Percentiles rank a stretch among this genome's conserved stretches.
phyloP scores from a whole-genome alignment of 345 rosid genomes.

The Psidium guajava region DNA sequence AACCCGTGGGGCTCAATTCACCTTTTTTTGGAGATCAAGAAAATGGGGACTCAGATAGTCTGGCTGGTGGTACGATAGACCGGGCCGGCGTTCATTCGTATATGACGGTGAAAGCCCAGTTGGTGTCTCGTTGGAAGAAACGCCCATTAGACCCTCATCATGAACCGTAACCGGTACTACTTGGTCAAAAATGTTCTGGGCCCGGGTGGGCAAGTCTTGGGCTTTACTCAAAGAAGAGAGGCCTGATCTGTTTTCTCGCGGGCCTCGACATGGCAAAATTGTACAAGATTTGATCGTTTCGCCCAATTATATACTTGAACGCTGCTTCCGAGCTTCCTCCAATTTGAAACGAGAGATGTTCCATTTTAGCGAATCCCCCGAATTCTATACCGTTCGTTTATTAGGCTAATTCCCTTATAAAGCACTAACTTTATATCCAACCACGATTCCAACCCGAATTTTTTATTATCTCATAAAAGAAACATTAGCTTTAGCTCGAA shows the following conservation, averaged over 20 bases:
- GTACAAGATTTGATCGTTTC: background rate
- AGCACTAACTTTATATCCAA: no score
- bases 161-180: background rate
- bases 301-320: background rate
- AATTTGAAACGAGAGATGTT: background rate
- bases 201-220: background rate
- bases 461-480: no score
- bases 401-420: no score
- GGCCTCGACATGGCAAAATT: background rate
- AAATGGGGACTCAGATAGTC: background rate
- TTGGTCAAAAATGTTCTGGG: background rate
- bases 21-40: background rate
- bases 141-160: background rate
- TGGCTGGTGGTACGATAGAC: background rate
- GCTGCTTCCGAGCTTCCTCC: background rate
- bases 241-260: background rate
- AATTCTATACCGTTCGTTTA: no score
- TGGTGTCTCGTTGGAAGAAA: background rate
- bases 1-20: background rate
- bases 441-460: no score
- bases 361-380: no score
- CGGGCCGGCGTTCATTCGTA: background rate
- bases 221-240: background rate
- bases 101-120: background rate
- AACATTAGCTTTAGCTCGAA: no score